Evolutionary conservation across 2,329 filamentous ascomycete genomes (phyloP).

Genomic region (Coccinonectria pachysandricola): DNA sequence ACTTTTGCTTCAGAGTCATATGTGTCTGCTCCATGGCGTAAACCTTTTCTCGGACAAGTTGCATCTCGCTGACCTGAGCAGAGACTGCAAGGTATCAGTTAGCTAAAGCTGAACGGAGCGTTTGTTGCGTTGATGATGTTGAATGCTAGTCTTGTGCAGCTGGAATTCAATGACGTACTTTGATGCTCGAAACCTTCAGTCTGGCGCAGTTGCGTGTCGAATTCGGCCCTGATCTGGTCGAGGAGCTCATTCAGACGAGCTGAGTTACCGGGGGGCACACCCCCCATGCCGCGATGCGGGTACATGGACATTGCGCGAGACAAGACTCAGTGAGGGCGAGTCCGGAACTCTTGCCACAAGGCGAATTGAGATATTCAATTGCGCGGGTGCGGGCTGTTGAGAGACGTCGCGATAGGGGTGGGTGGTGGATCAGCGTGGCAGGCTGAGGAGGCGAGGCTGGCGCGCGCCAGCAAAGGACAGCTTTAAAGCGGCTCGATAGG

Average conservation of each 20-base stretch:
- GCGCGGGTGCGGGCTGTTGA: conserved; percentile 1
- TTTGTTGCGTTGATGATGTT: too few relatives aligned
- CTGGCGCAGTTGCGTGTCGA: conserved; percentile 72
- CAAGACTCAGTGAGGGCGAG: conserved; percentile 9
- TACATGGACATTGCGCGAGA: conserved; percentile 62
- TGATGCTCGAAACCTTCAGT: conserved; percentile 87
- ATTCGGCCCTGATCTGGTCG: conserved; percentile 83
- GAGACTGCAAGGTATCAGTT: conserved; percentile 52
- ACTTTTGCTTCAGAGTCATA: conserved; percentile 85
- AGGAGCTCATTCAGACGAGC: conserved; percentile 81
- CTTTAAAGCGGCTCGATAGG: too few relatives aligned
- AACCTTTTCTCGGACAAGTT: conserved; percentile 86
- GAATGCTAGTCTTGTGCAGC: conserved; percentile 4
- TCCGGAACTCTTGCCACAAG: conserved; percentile 8
- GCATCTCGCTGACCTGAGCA: conserved; percentile 87
- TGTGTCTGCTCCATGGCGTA: conserved; percentile 88
- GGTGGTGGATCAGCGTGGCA: conserved; percentile 3
- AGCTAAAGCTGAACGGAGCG: too few relatives aligned
- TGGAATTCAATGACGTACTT: conserved; percentile 55
- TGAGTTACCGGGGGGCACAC: conserved; percentile 46
- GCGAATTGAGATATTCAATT: conserved; percentile 3
- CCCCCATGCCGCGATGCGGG: conserved; percentile 75
- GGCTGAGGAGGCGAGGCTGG: conserved; percentile 7
- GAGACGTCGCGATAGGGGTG: conserved; percentile 1
- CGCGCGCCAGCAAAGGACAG: conserved; percentile 9